phyloP scores from a whole-genome alignment of 176 grass and related monocot species.

The Secale cereale region DNA sequence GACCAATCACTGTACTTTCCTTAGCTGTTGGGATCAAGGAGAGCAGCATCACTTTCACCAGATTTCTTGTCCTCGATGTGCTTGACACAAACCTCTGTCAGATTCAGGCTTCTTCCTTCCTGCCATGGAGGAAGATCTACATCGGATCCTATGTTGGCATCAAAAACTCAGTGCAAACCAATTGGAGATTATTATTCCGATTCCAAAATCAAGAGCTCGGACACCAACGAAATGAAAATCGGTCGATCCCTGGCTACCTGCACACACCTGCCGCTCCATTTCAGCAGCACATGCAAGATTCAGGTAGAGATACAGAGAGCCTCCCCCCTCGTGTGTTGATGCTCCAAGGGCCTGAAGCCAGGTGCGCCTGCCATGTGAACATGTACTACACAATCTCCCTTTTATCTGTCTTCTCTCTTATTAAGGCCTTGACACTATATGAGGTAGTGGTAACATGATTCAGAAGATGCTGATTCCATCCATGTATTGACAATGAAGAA shows the following conservation, averaged over 20 bases:
- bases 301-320: conserved; percentile 8
- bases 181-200: not conserved
- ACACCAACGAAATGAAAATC: not conserved
- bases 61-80: not conserved
- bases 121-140: not conserved
- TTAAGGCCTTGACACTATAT: not conserved
- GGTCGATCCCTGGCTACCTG: not conserved
- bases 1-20: conserved; percentile 11
- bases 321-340: conserved; percentile 23
- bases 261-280: not conserved
- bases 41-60: not conserved
- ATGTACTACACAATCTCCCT: conserved; percentile 23
- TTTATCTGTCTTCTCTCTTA: not conserved
- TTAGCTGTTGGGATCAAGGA: not conserved
- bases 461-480: not conserved
- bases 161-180: not conserved
- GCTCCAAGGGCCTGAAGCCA: conserved; percentile 10
- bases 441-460: conserved; percentile 8
- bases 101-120: not conserved
- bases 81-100: conserved; percentile 1
- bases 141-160: not conserved
- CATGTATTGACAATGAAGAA: not conserved
- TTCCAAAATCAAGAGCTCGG: not conserved
- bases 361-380: conserved; percentile 36
- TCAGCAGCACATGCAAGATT: conserved; percentile 19